Conservation (phyloP, 345 rosid species). For the Aegle marmelos region DNA sequence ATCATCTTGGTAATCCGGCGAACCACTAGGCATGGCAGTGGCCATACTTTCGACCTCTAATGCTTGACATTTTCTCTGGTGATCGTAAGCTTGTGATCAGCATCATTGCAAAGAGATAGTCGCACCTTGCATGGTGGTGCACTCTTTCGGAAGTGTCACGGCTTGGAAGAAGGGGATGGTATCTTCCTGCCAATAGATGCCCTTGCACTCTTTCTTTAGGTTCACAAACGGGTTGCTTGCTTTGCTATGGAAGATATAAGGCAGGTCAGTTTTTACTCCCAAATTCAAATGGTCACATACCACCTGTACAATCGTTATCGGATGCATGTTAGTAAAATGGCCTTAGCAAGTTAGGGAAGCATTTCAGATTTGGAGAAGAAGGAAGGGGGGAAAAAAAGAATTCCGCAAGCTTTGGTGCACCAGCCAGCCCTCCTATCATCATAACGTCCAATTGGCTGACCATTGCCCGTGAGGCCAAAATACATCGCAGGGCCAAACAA, state of each 20-base stretch:
- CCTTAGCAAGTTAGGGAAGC: not conserved
- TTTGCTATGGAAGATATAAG: conserved; percentile 90
- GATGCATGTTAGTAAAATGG: not conserved
- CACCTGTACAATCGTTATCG: conserved; percentile 41
- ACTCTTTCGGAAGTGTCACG: conserved; percentile 60
- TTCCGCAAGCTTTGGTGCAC: conserved; percentile 63
- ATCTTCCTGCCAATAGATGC: conserved; percentile 96
- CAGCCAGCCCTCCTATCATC: conserved; percentile 99
- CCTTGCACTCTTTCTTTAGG: conserved; percentile 85
- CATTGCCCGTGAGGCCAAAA: conserved; percentile 98
- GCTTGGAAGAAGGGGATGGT: conserved; percentile 89
- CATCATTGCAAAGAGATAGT: conserved; percentile 9
- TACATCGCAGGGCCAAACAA: conserved; percentile 99
- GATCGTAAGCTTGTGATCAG: not conserved
- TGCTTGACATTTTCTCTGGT: conserved; percentile 4
- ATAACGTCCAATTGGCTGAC: conserved; percentile 92
- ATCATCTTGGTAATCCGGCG: not conserved
- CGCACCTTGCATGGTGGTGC: conserved; percentile 65
- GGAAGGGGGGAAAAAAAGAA: not conserved
- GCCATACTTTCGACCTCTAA: conserved; percentile 9
- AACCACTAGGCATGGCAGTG: not conserved
- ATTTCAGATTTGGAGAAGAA: too few relatives aligned
- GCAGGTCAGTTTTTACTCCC: conserved; percentile 87
- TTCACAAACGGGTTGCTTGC: conserved; percentile 96
- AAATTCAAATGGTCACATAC: conserved; percentile 83